Conservation (phyloP, 1,284 basidiomycete genomes). For the Rhodofomes roseus region DNA sequence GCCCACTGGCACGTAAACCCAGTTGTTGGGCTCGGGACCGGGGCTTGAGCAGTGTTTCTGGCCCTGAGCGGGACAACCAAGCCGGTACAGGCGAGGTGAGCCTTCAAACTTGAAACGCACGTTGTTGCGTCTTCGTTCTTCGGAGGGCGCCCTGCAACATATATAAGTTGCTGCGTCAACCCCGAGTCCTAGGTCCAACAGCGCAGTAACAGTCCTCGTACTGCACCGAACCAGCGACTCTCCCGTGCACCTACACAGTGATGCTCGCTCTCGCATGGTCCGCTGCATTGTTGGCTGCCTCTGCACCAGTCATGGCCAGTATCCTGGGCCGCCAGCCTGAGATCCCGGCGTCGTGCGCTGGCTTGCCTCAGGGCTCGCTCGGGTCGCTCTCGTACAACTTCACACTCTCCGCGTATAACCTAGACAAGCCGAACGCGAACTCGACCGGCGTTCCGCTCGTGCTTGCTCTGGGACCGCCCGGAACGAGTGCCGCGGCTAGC, state of each 20-base stretch:
- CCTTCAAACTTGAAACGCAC: too few relatives aligned
- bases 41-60: too few relatives aligned
- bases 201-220: background rate
- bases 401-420: slow-evolving; percentile 38
- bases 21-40: too few relatives aligned
- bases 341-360: slow-evolving; percentile 2
- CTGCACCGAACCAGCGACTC: background rate
- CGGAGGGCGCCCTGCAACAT: background rate
- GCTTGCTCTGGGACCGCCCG: slow-evolving; percentile 30
- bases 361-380: background rate
- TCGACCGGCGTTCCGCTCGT: slow-evolving; percentile 38
- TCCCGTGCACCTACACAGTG: too few relatives aligned
- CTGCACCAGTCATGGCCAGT: background rate
- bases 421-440: slow-evolving; percentile 32
- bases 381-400: slow-evolving; percentile 31
- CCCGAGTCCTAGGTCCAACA: background rate
- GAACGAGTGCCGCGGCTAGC: background rate
- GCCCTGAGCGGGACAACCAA: too few relatives aligned
- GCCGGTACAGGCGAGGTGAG: too few relatives aligned
- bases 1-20: too few relatives aligned
- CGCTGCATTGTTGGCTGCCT: background rate
- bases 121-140: background rate
- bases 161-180: background rate
- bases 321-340: background rate
- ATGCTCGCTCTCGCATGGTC: slow-evolving; percentile 1